phyloP scores from a whole-genome alignment of 495 filamentous ascomycete species.

The Neurospora intermedia region DNA sequence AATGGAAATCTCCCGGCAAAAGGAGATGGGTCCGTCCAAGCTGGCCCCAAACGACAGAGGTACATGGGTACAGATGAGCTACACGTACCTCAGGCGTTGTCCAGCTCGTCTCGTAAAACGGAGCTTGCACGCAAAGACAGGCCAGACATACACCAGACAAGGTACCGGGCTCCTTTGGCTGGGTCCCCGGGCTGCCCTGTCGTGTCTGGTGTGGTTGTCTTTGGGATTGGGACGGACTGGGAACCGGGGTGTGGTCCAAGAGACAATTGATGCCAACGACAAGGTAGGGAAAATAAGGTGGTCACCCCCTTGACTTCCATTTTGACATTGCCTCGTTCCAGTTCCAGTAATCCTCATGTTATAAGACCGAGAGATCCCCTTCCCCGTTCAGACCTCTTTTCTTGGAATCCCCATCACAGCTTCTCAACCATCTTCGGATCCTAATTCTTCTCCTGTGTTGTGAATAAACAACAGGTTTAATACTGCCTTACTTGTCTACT shows the following conservation, averaged over 20 bases:
- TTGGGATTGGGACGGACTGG: constrained; percentile 1
- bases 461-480: background rate
- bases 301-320: constrained; percentile 7
- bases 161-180: background rate
- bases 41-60: background rate
- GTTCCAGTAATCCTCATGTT: constrained; percentile 20
- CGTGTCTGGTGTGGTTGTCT: background rate
- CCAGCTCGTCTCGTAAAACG: background rate
- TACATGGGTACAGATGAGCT: background rate
- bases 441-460: constrained; percentile 2
- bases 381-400: constrained; percentile 14
- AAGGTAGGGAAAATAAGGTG: constrained; percentile 16
- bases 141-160: background rate
- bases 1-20: constrained; percentile 13
- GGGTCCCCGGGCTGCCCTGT: background rate
- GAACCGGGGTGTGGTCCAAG: constrained; percentile 11
- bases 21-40: background rate
- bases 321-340: constrained; percentile 14
- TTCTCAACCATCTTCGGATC: constrained; percentile 11
- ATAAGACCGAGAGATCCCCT: constrained; percentile 19
- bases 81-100: background rate
- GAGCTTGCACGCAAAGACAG: background rate
- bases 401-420: constrained; percentile 21
- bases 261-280: constrained; percentile 16
- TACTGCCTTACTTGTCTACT: background rate